phyloP scores from a whole-genome alignment of 1,284 basidiomycete species.

The Trametes sp. region DNA sequence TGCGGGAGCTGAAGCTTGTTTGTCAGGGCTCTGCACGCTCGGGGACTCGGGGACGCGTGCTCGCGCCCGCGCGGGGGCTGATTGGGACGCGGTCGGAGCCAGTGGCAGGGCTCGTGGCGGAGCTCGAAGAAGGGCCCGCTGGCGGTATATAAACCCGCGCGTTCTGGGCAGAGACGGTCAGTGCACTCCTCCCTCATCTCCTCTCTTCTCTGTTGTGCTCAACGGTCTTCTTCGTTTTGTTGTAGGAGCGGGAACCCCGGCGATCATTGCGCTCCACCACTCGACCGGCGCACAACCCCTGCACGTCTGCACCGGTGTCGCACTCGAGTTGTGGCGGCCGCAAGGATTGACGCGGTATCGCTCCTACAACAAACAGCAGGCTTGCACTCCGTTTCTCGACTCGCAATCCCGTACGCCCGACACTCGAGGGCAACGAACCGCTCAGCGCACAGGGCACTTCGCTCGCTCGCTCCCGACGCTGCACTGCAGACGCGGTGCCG shows the following conservation, averaged over 20 bases:
- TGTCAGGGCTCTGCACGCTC: conserved; percentile 1
- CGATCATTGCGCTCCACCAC: conserved; percentile 26
- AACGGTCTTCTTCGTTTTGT: conserved; percentile 2
- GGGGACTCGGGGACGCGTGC: neutral
- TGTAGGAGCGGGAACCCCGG: conserved; percentile 20
- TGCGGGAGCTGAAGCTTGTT: conserved; percentile 17
- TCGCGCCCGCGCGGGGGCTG: neutral
- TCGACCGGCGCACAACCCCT: conserved; percentile 21
- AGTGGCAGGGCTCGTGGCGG: conserved; percentile 2
- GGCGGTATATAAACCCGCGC: conserved; percentile 9
- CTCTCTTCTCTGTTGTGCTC: neutral
- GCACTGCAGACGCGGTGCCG: too few relatives aligned
- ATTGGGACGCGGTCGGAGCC: neutral
- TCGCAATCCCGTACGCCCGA: neutral
- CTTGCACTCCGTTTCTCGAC: neutral
- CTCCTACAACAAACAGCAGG: conserved; percentile 16
- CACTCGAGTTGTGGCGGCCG: conserved; percentile 33
- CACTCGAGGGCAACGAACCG: too few relatives aligned
- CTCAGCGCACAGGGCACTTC: too few relatives aligned
- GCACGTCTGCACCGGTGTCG: conserved; percentile 23
- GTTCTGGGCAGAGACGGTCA: neutral
- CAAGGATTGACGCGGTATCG: conserved; percentile 33
- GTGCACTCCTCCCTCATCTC: neutral
- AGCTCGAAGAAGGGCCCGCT: conserved; percentile 5
- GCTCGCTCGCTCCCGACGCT: too few relatives aligned